Evolutionary conservation across 2,329 filamentous ascomycete species (phyloP).

Genomic region (Colletotrichum sp.): DNA sequence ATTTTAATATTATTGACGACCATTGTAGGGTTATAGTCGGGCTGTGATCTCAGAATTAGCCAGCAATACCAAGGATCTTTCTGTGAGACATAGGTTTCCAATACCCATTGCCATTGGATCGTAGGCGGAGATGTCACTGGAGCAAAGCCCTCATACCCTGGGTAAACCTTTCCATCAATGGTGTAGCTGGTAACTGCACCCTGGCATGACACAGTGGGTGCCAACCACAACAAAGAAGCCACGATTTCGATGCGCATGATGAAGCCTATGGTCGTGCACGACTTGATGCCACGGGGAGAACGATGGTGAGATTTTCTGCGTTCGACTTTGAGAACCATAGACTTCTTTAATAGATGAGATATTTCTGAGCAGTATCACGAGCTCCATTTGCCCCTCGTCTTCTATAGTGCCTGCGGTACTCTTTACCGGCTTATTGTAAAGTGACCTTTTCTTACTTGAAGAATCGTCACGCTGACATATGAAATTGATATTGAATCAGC

Average conservation of each 20-base stretch:
- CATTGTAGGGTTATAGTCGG: conserved; percentile 59
- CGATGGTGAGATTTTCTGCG: not conserved
- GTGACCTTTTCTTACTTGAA: not conserved
- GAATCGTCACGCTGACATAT: not conserved
- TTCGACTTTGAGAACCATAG: not conserved
- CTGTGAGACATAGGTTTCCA: not conserved
- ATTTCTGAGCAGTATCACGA: not conserved
- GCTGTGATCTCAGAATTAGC: conserved; percentile 27
- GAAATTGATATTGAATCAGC: not conserved
- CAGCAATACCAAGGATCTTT: not conserved
- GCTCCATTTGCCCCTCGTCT: not conserved
- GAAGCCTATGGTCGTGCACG: not conserved
- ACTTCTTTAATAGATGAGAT: not conserved
- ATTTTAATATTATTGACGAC: conserved; percentile 52
- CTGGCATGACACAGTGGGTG: conserved; percentile 31
- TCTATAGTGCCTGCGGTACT: not conserved
- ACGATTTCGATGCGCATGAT: not conserved
- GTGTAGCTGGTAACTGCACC: conserved; percentile 51
- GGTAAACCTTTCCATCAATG: conserved; percentile 45
- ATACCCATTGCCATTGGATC: conserved; percentile 58
- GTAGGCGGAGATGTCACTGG: conserved; percentile 50
- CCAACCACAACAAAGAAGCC: not conserved
- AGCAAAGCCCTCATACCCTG: conserved; percentile 53
- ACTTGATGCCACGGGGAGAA: not conserved
- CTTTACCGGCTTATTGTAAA: not conserved